Evolutionary conservation across 371 early-diverging fungal species (phyloP), one percentile per base, ranked within the genome.

Genomic region (Mucor mucedo): DNA sequence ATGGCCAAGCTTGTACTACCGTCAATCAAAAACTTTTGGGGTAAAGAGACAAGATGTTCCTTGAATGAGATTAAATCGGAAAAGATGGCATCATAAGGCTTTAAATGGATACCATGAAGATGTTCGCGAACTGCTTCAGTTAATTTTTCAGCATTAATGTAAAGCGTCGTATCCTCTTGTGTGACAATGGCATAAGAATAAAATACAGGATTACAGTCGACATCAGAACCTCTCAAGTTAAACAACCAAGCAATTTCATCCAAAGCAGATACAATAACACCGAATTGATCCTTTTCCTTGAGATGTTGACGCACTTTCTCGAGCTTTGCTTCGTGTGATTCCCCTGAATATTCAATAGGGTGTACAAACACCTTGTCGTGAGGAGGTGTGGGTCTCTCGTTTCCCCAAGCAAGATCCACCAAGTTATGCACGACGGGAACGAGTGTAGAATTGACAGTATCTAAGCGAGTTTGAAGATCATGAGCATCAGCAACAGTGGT

Each of bases 191-290:
- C 87, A 73, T 97, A 99, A 4, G 98, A 79, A 73, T 95, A 98
- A 78, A 99, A 99, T 8, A 99, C 96, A 2, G 99, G 98, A 77
- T 98, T 99, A 83, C 92, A 99, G 33, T 85, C 83, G 54, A 99
- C 94, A 75, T 99, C 99, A 7, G 87, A 90, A n/a, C 99, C 99
- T 65, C 99, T 90, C 66, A 99, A 79, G 73, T 99, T 99, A 72
- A 97, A 94, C 53, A 99, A 78, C 99, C 99, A 96, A 27, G 95
- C 95, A 57, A 95, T 84, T 75, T 97, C 99, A 78, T 97, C 98
- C 60, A 96, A 82, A 4, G 91, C 95, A 13, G 94, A 87, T 3
- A 95, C 87, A 16, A 93, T 88, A 41, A 92, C 81, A 38, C 94
- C 95, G 59, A 84, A 85, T 10, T 72, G 80, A 10, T 87, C 75